Evolutionary conservation across 1,284 basidiomycete species (phyloP).

Genomic region (Cryptococcus sp.): DNA sequence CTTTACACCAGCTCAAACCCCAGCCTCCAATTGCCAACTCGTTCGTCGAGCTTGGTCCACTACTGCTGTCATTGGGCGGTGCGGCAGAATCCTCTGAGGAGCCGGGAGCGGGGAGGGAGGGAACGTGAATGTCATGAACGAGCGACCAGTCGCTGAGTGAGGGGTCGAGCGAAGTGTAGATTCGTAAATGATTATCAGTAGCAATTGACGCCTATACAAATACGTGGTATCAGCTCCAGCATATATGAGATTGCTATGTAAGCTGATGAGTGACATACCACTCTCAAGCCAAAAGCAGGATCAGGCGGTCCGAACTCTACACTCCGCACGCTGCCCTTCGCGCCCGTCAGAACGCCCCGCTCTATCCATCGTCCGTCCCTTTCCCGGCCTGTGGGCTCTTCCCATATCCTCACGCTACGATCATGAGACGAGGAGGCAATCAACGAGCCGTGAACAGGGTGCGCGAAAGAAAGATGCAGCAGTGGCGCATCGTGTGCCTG

Average conservation of each 20-base stretch:
- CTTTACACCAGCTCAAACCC: constrained; percentile 91
- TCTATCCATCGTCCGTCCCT: constrained; percentile 64
- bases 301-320: constrained; percentile 76
- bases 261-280: constrained; percentile 60
- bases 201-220: constrained; percentile 72
- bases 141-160: constrained; percentile 77
- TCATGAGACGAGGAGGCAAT: constrained; percentile 84
- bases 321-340: constrained; percentile 76
- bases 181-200: constrained; percentile 77
- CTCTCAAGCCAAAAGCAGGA: constrained; percentile 78
- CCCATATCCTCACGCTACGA: constrained; percentile 86
- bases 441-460: constrained; percentile 82
- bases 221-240: neutral
- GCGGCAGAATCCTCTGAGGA: constrained; percentile 25
- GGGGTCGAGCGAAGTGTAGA: constrained; percentile 88
- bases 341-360: constrained; percentile 72
- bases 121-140: constrained; percentile 74
- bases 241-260: neutral
- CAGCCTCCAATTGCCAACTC: constrained; percentile 78
- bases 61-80: constrained; percentile 6
- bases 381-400: constrained; percentile 57
- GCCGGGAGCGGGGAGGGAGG: constrained; percentile 51
- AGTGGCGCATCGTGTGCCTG: constrained; percentile 88
- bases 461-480: constrained; percentile 80
- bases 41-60: constrained; percentile 5